Evolutionary conservation across 345 rosid species (phyloP).

Genomic region (Abelmoschus esculentus): DNA sequence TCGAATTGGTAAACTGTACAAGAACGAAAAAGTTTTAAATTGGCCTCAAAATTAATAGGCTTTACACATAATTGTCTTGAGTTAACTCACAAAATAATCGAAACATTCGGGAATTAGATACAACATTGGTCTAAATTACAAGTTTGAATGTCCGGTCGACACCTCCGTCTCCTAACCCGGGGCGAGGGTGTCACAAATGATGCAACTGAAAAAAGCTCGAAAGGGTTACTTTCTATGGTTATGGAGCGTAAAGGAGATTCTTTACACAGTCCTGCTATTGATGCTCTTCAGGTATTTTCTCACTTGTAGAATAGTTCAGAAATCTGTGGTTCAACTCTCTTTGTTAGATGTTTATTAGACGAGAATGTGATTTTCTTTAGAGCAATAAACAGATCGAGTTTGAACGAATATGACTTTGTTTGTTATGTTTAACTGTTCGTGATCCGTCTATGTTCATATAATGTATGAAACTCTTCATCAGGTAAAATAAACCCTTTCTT

Average conservation of each 20-base stretch:
- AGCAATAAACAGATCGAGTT: background rate
- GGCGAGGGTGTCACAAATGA: too few species aligned
- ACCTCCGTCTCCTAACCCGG: too few species aligned
- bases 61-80: too few species aligned
- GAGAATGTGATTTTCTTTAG: background rate
- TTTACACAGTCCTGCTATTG: conserved; percentile 33
- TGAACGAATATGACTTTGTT: background rate
- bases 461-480: background rate
- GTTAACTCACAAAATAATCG: too few species aligned
- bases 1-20: too few species aligned
- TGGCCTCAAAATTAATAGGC: too few species aligned
- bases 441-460: background rate
- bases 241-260: conserved; percentile 54
- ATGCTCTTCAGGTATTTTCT: conserved; percentile 68
- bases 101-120: too few species aligned
- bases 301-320: background rate
- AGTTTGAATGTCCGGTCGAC: too few species aligned
- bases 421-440: background rate
- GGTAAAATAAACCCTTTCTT: too few species aligned
- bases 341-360: background rate
- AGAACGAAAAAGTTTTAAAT: too few species aligned
- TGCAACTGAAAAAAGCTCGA: conserved; percentile 28
- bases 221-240: conserved; percentile 33
- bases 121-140: too few species aligned
- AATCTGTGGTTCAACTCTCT: background rate